Evolutionary conservation across 352 stramenopile genomes (phyloP).

Genomic region (Phytophthora agathidicida): DNA sequence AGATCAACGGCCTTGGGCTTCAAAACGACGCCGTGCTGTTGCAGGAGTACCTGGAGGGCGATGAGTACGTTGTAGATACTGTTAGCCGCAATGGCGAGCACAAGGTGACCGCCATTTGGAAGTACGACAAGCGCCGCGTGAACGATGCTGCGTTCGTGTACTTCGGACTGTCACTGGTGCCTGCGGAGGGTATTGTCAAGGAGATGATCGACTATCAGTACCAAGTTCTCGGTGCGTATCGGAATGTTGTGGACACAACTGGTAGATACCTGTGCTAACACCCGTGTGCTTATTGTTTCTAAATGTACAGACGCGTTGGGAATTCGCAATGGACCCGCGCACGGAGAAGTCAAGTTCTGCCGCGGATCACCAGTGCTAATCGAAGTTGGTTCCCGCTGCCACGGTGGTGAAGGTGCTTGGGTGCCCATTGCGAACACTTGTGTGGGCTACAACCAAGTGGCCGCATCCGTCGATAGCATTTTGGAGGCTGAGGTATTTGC

Average conservation of each 20-base stretch:
- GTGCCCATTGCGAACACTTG: slow-evolving; percentile 90
- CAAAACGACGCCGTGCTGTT: slow-evolving; percentile 86
- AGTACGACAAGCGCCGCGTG: slow-evolving; percentile 97
- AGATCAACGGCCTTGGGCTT: slow-evolving; percentile 88
- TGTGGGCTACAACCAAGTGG: slow-evolving; percentile 95
- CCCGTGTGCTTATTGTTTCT: background rate
- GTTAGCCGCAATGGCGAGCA: slow-evolving; percentile 92
- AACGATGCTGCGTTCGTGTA: slow-evolving; percentile 97
- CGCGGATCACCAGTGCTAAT: slow-evolving; percentile 91
- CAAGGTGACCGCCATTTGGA: slow-evolving; percentile 97
- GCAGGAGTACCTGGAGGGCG: slow-evolving; percentile 94
- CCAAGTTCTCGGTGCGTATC: slow-evolving; percentile 57
- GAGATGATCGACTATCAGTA: slow-evolving; percentile 89
- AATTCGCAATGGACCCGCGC: slow-evolving; percentile 74
- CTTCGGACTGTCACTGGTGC: slow-evolving; percentile 84
- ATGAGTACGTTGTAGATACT: slow-evolving; percentile 97
- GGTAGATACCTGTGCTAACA: background rate
- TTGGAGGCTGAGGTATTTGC: slow-evolving; percentile 62
- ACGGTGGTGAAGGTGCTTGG: slow-evolving; percentile 96
- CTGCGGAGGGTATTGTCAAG: slow-evolving; percentile 69
- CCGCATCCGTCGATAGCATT: slow-evolving; percentile 88
- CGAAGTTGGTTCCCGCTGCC: slow-evolving; percentile 95
- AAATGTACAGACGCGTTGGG: slow-evolving; percentile 60
- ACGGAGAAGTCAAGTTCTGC: slow-evolving; percentile 90
- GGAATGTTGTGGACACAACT: background rate